Conservation (phyloP, 345 rosid genomes). For the Citrus reticulata region DNA sequence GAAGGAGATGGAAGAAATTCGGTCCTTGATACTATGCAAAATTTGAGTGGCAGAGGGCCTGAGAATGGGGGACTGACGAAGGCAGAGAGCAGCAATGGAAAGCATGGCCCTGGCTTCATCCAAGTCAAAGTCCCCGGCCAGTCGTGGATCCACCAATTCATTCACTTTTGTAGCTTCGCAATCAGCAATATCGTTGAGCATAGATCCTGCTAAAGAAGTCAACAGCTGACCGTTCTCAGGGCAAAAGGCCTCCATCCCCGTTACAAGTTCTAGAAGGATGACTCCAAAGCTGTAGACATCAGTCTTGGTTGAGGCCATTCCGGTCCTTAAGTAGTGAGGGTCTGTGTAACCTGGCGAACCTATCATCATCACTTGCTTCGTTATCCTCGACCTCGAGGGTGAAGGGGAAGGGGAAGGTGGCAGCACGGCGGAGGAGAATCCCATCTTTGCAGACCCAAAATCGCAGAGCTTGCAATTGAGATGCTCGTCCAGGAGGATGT, state of each 20-base stretch:
- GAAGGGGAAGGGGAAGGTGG: constrained; percentile 34
- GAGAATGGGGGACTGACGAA: constrained; percentile 40
- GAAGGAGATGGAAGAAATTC: constrained; percentile 35
- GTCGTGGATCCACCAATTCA: constrained; percentile 56
- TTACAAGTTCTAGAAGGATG: constrained; percentile 61
- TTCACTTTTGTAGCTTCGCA: constrained; percentile 18
- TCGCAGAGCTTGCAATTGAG: constrained; percentile 83
- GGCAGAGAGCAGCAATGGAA: constrained; percentile 45
- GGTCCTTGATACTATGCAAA: constrained; percentile 30
- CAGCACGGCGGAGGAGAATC: constrained; percentile 63
- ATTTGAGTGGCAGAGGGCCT: constrained; percentile 66
- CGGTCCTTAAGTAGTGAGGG: constrained; percentile 79
- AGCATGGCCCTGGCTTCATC: constrained; percentile 59
- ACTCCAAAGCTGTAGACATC: constrained; percentile 87
- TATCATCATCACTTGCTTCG: constrained; percentile 51
- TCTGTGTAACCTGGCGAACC: constrained; percentile 93
- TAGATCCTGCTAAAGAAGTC: constrained; percentile 37
- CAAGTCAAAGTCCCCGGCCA: constrained; percentile 40
- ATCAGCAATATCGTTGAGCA: constrained; percentile 23
- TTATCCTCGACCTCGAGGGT: neutral
- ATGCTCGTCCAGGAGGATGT: constrained; percentile 61
- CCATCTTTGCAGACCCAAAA: constrained; percentile 81
- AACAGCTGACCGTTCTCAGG: constrained; percentile 52
- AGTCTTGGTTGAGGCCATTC: constrained; percentile 77
- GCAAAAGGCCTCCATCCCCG: constrained; percentile 72